Evolutionary conservation across 2,329 filamentous ascomycete genomes (phyloP).

Genomic region (Aspergillus sojae): DNA sequence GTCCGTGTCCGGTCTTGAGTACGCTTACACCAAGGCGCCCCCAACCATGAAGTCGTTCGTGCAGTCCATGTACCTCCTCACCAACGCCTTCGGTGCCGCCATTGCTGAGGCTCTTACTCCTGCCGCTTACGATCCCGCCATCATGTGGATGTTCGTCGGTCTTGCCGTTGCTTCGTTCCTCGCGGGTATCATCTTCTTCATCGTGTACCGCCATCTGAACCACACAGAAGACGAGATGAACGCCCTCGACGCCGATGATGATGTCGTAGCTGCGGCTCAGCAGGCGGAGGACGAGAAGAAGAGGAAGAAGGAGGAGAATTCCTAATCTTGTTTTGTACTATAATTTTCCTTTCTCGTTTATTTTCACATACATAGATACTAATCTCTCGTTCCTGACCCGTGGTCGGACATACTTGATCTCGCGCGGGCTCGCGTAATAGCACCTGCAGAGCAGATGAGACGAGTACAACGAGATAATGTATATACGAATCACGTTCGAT

Average conservation of each 20-base stretch:
- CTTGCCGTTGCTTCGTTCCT: constrained; percentile 54
- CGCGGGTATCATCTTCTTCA: constrained; percentile 58
- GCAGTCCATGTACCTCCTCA: constrained; percentile 60
- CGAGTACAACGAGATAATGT: constrained; percentile 6
- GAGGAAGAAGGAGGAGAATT: constrained; percentile 11
- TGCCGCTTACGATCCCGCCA: constrained; percentile 63
- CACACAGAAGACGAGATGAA: constrained; percentile 55
- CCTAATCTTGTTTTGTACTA: constrained; percentile 8
- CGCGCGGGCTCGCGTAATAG: constrained; percentile 12
- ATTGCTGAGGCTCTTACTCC: constrained; percentile 65
- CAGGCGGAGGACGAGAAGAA: neutral
- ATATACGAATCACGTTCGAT: constrained; percentile 6
- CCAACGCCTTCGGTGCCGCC: constrained; percentile 60
- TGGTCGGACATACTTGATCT: constrained; percentile 3
- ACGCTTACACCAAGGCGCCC: constrained; percentile 74
- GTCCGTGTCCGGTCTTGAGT: constrained; percentile 70
- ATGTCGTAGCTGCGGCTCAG: constrained; percentile 19
- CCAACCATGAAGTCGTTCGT: constrained; percentile 68
- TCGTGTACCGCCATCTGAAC: constrained; percentile 53
- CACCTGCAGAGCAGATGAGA: constrained; percentile 11
- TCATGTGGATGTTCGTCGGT: constrained; percentile 68
- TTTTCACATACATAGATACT: constrained; percentile 4
- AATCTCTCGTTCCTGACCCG: constrained; percentile 2
- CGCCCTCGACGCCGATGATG: constrained; percentile 46
- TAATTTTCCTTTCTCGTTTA: constrained; percentile 3